Evolutionary conservation across 2,329 filamentous ascomycete genomes (phyloP), one percentile per base, ranked within the genome.

Genomic region (Epicoccum nigrum): DNA sequence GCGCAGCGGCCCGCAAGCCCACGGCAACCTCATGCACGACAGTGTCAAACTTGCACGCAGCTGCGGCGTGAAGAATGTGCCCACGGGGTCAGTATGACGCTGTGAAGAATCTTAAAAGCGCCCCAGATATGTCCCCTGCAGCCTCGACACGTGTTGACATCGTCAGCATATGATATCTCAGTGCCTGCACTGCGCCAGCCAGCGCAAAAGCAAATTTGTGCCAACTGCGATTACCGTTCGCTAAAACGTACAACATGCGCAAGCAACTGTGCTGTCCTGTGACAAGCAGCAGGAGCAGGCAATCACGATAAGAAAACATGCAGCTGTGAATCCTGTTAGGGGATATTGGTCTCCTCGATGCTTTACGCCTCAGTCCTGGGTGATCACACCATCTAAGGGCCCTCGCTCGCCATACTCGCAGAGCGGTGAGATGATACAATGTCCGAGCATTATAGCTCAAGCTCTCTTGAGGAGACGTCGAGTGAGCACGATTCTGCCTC

Each of bases 371-470:
- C 19, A 34, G 15, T 20, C 16, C 33, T 13, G 16, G 13, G 31
- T 38, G 32, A 52, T 52, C 43, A 52, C 49, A 52, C 43, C 49
- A 52, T 52, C 39, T 38, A 43, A 52, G 49, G 49, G 49, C 33
- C 45, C 19, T 58, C 53, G 60, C 56, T 63, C 59, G 60, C 56
- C 60, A 62, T 63, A 53, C 46, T 4, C 21, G 19, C 45, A 23
- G 51, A 51, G 56, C 56, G 53, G 56, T 62, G 58, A 63, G 34
- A 46, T 55, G 53, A 42, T 37, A 39, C 56, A 42, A 51, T 55
- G 60, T 60, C 42, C 48, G 55, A 59, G 56, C 60, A 61, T 34
- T 54, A 43, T 37, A 31, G 49, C 49, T 52, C 49, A 33, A 52
- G 49, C 38, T 52, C 49, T 19, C 37, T 43, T 46, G 49, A 52